Percentiles rank a stretch among this genome's conserved stretches.
phyloP scores from a whole-genome alignment of 1,284 basidiomycete species.

The Phellopilus nigrolimitatus region DNA sequence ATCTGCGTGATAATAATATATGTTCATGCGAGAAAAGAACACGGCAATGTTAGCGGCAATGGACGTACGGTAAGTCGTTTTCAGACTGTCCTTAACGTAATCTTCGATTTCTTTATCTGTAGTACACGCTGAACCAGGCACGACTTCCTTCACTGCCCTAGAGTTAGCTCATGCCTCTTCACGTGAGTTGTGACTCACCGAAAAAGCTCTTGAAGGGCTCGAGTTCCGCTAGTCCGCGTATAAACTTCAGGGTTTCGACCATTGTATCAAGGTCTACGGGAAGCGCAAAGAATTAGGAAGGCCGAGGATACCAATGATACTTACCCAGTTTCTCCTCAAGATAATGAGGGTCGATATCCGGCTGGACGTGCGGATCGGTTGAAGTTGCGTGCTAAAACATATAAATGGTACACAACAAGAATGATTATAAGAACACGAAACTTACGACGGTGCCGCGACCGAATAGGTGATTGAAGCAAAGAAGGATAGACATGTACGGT shows the following conservation, averaged over 20 bases:
- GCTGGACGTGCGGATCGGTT: too few relatives aligned
- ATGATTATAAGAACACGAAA: too few relatives aligned
- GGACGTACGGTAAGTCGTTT: constrained; percentile 15
- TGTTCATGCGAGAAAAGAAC: background rate
- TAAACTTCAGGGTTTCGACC: constrained; percentile 17
- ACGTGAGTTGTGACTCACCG: background rate
- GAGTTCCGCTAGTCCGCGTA: constrained; percentile 10
- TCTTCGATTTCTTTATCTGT: constrained; percentile 1
- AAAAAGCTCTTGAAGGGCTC: constrained; percentile 17
- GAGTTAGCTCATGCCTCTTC: too few relatives aligned
- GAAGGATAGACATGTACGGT: too few relatives aligned
- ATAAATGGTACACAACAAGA: too few relatives aligned
- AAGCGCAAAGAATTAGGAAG: too few relatives aligned
- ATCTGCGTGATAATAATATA: background rate
- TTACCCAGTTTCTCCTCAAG: too few relatives aligned
- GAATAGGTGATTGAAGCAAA: too few relatives aligned
- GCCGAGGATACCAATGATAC: too few relatives aligned
- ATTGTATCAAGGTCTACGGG: constrained; percentile 16
- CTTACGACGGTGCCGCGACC: too few relatives aligned
- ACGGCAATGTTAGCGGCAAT: background rate
- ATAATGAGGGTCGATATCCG: too few relatives aligned
- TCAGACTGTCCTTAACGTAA: constrained; percentile 10
- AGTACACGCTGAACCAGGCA: background rate
- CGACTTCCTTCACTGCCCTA: constrained; percentile 5
- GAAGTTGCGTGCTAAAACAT: too few relatives aligned